Base-by-base conservation (phyloP, 192 early-diverging fungal genomes). In the Umbelopsis sp. region DNA sequence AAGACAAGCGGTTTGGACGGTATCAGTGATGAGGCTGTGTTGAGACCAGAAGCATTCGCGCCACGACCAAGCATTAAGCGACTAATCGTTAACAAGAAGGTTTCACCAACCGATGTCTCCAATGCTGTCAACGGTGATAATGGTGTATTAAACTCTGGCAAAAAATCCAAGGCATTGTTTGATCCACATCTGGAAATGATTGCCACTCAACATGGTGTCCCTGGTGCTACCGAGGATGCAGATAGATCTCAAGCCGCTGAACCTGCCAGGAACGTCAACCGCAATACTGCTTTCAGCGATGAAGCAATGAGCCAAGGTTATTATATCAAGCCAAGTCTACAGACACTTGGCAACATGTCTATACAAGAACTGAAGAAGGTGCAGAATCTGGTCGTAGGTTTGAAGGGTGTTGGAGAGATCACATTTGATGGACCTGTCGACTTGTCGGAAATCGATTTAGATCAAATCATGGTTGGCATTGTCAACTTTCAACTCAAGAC, bases 391-490 rank as follows among this genome's bases (percentile, higher is more conserved):
- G 86, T 78, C 7, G 88, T 98, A 3, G 87, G 89, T 0, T 77
- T 90, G 41, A 72, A 74, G 1, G 90, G 83, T 15, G 81, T 89
- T 50, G 98, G 97, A 9, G 82, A 85, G 66, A 88, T 99, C 46
- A 71, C 72, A 44, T 99, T 96, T 74, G 75, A 89, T 21, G 77
- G 89, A 49, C 87, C 92, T 8, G 97, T 99, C 0, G 92, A 99
- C 69, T 85, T 99, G 30, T 89, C 84, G 8, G 84, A 84, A 8
- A 82, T 92, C 0, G 69, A 70, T 3, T 44, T 89, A 7, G 69
- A 78, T 20, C 72, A 82, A 7, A 96, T 99, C 64, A 85, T 91
- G 13, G 98, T 93, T 23, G 76, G 79, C 11, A 86, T 96, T 37
- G 89, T 99, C n/a, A 70, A 90, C 22, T 87, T 99, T 30, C 81